Conservation (phyloP, 2,329 filamentous ascomycete genomes). For the Aspergillus sp. region DNA sequence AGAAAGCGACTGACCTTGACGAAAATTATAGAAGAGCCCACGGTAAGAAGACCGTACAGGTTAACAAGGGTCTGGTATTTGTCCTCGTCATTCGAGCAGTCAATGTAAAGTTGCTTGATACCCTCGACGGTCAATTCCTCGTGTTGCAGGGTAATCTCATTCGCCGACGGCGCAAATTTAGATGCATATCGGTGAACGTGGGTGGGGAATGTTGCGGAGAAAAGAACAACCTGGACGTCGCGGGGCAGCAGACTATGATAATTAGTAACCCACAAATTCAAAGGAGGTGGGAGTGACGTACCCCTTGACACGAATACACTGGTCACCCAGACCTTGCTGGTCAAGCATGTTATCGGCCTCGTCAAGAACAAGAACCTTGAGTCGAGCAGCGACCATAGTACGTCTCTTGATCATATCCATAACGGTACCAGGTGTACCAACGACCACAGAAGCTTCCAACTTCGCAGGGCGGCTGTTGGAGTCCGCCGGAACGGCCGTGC, state of each 20-base stretch:
- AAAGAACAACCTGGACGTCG: slow-evolving; percentile 79
- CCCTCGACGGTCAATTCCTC: slow-evolving; percentile 93
- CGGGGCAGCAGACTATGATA: slow-evolving; percentile 61
- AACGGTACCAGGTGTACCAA: slow-evolving; percentile 90
- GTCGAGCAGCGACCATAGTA: slow-evolving; percentile 62
- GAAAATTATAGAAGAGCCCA: slow-evolving; percentile 96
- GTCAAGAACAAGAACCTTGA: slow-evolving; percentile 84
- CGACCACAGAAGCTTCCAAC: slow-evolving; percentile 71
- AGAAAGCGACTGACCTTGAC: slow-evolving; percentile 60
- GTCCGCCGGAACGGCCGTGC: slow-evolving; percentile 74
- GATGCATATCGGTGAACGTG: slow-evolving; percentile 77
- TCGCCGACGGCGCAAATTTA: slow-evolving; percentile 77
- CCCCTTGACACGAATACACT: slow-evolving; percentile 85
- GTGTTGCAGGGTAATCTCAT: slow-evolving; percentile 78
- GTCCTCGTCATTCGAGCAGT: slow-evolving; percentile 71
- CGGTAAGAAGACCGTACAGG: slow-evolving; percentile 92
- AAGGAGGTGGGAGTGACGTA: slow-evolving; percentile 39
- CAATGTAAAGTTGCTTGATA: slow-evolving; percentile 96
- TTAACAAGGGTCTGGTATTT: slow-evolving; percentile 88
- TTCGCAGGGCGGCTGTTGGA: slow-evolving; percentile 60
- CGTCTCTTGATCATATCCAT: slow-evolving; percentile 76
- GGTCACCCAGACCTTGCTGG: slow-evolving; percentile 87
- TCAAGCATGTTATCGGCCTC: slow-evolving; percentile 99
- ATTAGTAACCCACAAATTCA: neutral
- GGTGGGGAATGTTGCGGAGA: slow-evolving; percentile 89